Evolutionary conservation across 2,329 filamentous ascomycete genomes (phyloP).

Genomic region (Colletotrichum ledebouriae): DNA sequence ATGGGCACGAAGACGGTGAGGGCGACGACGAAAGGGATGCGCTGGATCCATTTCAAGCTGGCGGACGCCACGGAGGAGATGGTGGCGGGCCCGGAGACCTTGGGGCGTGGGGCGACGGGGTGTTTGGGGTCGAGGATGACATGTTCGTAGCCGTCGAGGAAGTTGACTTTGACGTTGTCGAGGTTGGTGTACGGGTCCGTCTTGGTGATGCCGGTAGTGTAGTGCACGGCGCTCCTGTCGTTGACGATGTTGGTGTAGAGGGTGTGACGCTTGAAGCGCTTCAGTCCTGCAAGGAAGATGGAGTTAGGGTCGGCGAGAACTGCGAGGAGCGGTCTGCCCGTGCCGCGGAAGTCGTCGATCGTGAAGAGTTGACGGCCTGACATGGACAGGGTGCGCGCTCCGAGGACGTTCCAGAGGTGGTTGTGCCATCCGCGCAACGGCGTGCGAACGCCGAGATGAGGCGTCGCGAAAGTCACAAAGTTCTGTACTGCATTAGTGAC

Average conservation of each 20-base stretch:
- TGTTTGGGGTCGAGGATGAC: slow-evolving; percentile 79
- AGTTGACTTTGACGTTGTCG: slow-evolving; percentile 78
- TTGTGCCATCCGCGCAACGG: slow-evolving; percentile 76
- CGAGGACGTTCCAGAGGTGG: slow-evolving; percentile 85
- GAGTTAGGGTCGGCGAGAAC: slow-evolving; percentile 86
- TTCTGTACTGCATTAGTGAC: slow-evolving; percentile 65
- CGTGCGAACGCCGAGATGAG: slow-evolving; percentile 81
- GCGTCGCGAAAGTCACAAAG: slow-evolving; percentile 93
- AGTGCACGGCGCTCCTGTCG: slow-evolving; percentile 85
- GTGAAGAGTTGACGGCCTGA: slow-evolving; percentile 91
- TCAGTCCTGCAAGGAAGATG: slow-evolving; percentile 86
- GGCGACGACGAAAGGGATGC: slow-evolving; percentile 74
- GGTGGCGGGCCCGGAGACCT: slow-evolving; percentile 46
- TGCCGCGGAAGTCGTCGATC: slow-evolving; percentile 87
- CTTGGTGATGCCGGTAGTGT: slow-evolving; percentile 83
- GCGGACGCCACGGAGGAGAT: slow-evolving; percentile 52
- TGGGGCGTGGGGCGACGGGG: slow-evolving; percentile 67
- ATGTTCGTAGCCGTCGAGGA: slow-evolving; percentile 78
- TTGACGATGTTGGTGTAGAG: slow-evolving; percentile 91
- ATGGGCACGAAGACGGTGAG: slow-evolving; percentile 81
- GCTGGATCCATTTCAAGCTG: slow-evolving; percentile 56
- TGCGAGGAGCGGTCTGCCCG: slow-evolving; percentile 82
- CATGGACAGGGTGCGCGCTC: slow-evolving; percentile 82
- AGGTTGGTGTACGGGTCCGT: slow-evolving; percentile 82
- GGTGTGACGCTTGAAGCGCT: slow-evolving; percentile 80